Evolutionary conservation across 2,329 filamentous ascomycete species (phyloP), one percentile per base, ranked within the genome.

Genomic region (Trichophyton rubrum): DNA sequence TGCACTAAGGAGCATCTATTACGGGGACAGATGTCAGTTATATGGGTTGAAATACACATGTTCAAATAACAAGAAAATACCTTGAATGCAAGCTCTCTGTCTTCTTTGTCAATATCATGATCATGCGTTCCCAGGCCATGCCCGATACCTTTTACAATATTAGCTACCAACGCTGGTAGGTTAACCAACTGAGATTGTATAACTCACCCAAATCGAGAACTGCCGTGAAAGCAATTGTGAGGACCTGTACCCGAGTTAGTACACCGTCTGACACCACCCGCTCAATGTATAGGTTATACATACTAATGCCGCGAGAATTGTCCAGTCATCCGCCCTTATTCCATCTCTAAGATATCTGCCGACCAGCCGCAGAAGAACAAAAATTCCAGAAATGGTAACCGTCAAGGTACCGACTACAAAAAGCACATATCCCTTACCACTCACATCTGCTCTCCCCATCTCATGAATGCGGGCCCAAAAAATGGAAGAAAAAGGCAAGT

Each of bases 111-210:
- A 4, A 62, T 49, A 6, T 60, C 56, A 43, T 15, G 15, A 20
- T 41, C 55, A 57, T 60, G 61, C 33, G 59, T 56, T 9, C 61
- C 61, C 27, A 58, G 56, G 58, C 61, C 61, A 56, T 62, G 38
- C 17, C 53, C 35, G 4, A 62, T 27, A 59, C 58, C 61, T 62
- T 5, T 47, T 47, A 47, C 7, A 38, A 15, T 27, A 47, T 59
- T 27, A 47, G 20, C 24, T 6, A 59, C 4, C 17, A 17, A 17
- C 3, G 11, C 15, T 47, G 43, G 9, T 4, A 22, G 43, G 9
- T 38, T 38, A 24, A 20, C 0, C n/a, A 11, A 15, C 22, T 13
- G 22, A 17, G 3, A 4, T 30, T 7, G 1, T 43, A n/a, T 24
- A 9, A 60, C 61, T 22, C 51, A 62, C 61, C 59, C n/a, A 59